phyloP scores from a whole-genome alignment of 2,329 filamentous ascomycete genomes.

The Colletotrichum lupini region DNA sequence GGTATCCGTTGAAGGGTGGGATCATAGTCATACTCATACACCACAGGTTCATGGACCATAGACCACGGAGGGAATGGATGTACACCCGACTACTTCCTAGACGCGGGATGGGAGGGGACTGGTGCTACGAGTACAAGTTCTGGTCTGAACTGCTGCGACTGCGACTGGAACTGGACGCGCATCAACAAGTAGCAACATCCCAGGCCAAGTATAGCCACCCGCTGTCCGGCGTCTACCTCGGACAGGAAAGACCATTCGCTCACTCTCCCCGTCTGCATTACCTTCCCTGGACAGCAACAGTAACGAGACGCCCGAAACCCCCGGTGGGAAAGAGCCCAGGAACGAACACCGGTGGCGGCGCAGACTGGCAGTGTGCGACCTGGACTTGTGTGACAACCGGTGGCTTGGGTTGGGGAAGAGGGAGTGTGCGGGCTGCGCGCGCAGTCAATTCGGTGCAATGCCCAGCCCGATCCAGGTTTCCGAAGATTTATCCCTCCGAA shows the following conservation, averaged over 20 bases:
- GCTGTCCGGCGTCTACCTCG: background rate
- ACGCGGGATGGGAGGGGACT: background rate
- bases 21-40: background rate
- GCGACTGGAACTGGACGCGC: background rate
- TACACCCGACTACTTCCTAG: background rate
- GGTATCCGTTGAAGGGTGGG: conserved; percentile 14
- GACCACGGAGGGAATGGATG: background rate
- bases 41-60: background rate
- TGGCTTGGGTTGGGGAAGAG: background rate
- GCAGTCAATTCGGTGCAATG: background rate
- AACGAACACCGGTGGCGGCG: background rate
- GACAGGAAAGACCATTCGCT: background rate
- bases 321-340: background rate
- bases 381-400: background rate
- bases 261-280: background rate
- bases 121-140: background rate
- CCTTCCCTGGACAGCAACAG: background rate
- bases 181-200: background rate
- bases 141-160: too few species aligned
- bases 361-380: background rate
- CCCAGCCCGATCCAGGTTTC: background rate
- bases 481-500: background rate
- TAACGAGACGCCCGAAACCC: background rate
- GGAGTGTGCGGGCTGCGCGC: background rate
- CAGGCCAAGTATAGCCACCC: background rate